Evolutionary conservation across 176 grass and related monocot species (phyloP).

Genomic region (Eragrostis nindensis): DNA sequence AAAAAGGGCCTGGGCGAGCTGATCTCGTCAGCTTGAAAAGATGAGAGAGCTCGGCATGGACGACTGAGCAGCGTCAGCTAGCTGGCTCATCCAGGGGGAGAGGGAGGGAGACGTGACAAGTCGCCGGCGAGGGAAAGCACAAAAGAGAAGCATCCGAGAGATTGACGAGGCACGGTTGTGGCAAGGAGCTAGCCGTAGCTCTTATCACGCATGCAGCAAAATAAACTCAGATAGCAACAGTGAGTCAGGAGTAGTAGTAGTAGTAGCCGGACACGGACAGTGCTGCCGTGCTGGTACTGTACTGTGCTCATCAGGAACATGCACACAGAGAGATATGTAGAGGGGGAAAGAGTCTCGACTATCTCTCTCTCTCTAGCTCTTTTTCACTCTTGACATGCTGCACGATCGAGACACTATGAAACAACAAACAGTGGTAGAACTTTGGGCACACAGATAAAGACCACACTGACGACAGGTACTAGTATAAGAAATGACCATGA

Average conservation of each 20-base stretch:
- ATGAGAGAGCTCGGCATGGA: conserved; percentile 1
- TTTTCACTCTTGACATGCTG: conserved; percentile 48
- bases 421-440: conserved; percentile 58
- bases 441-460: conserved; percentile 67
- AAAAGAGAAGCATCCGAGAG: conserved; percentile 62
- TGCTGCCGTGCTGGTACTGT: not conserved
- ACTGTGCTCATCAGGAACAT: not conserved
- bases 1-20: conserved; percentile 28
- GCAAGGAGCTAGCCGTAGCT: not conserved
- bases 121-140: conserved; percentile 52
- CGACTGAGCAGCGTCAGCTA: not conserved
- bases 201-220: conserved; percentile 32
- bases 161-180: conserved; percentile 34
- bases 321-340: not conserved
- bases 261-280: not conserved
- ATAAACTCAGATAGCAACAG: conserved; percentile 32
- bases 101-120: conserved; percentile 42
- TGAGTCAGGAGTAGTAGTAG: conserved; percentile 32
- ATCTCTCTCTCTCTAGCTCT: conserved; percentile 14
- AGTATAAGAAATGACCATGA: conserved; percentile 53
- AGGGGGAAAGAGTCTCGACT: too few relatives aligned
- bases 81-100: not conserved
- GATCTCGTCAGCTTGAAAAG: conserved; percentile 41
- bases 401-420: conserved; percentile 74
- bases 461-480: conserved; percentile 49